Conservation (phyloP, 768 basidiomycete genomes). For the Ramaria sp. region DNA sequence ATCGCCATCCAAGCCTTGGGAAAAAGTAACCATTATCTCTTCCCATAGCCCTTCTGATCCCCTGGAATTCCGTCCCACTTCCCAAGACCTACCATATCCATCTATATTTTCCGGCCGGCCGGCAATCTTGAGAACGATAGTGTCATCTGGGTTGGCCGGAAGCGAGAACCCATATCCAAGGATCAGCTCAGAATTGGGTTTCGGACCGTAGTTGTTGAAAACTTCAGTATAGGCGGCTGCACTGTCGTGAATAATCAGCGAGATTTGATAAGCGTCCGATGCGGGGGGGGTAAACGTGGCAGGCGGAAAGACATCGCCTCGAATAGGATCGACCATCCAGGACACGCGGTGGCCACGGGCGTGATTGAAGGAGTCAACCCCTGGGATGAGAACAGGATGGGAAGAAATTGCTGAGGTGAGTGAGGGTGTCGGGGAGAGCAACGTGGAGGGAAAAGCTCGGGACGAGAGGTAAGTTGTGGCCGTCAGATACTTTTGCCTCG, state of each 20-base stretch:
- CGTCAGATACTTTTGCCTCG: conserved; percentile 61
- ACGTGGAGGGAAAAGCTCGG: conserved; percentile 79
- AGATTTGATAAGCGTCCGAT: conserved; percentile 31
- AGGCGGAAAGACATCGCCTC: conserved; percentile 9
- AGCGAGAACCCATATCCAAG: conserved; percentile 89
- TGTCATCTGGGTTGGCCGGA: conserved; percentile 73
- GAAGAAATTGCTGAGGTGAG: conserved; percentile 40
- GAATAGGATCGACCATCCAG: conserved; percentile 52
- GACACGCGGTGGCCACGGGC: conserved; percentile 69
- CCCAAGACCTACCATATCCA: conserved; percentile 34
- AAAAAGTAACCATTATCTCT: conserved; percentile 31
- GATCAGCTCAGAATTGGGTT: conserved; percentile 83
- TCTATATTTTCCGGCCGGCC: conserved; percentile 22
- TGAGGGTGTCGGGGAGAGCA: conserved; percentile 51
- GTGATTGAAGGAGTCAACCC: conserved; percentile 82
- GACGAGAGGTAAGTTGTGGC: conserved; percentile 76
- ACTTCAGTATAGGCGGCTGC: conserved; percentile 42
- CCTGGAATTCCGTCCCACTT: conserved; percentile 45
- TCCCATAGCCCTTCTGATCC: conserved; percentile 54
- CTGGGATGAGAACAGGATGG: conserved; percentile 76
- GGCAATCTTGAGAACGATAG: conserved; percentile 69
- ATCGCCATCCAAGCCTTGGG: conserved; percentile 19
- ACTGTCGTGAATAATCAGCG: conserved; percentile 46
- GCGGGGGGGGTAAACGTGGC: neutral
- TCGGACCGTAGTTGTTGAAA: conserved; percentile 88